phyloP scores from a whole-genome alignment of 2,329 filamentous ascomycete genomes.

The Bertia moriformis region DNA sequence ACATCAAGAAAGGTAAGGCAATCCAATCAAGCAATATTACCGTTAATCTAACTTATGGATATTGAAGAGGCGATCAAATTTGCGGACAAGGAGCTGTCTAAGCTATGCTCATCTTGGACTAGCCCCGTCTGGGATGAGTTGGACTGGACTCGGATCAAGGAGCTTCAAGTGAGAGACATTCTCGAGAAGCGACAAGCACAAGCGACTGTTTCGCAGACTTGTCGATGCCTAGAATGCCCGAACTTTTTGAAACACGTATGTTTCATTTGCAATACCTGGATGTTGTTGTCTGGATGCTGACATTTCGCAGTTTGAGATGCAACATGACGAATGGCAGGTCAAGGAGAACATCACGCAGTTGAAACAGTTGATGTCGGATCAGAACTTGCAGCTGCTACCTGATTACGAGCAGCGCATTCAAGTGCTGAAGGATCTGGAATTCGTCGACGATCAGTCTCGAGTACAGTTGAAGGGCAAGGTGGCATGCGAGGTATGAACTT shows the following conservation, averaged over 20 bases:
- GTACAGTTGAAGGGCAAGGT: constrained; percentile 97
- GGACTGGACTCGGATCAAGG: constrained; percentile 69
- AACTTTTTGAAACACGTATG: constrained; percentile 77
- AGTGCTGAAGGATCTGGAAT: constrained; percentile 80
- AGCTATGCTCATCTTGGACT: constrained; percentile 61
- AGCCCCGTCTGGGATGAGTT: constrained; percentile 69
- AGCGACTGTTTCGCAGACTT: constrained; percentile 45
- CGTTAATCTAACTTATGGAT: constrained; percentile 8
- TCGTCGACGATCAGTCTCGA: constrained; percentile 73
- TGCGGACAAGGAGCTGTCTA: constrained; percentile 55
- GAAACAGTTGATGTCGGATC: constrained; percentile 80
- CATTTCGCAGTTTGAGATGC: constrained; percentile 65
- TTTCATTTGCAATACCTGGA: constrained; percentile 7
- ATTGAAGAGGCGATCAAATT: constrained; percentile 29
- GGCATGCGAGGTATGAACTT: constrained; percentile 60
- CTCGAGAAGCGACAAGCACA: constrained; percentile 56
- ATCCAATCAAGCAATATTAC: constrained; percentile 18
- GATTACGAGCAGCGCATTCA: constrained; percentile 93
- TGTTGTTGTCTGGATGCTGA: constrained; percentile 3
- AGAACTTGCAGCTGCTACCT: constrained; percentile 86
- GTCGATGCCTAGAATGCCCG: constrained; percentile 55
- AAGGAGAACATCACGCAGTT: constrained; percentile 83
- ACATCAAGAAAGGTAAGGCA: constrained; percentile 29
- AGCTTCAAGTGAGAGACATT: constrained; percentile 66
- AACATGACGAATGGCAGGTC: constrained; percentile 91